Evolutionary conservation across 441 rosid species (phyloP).

Genomic region (Monsonia emarginata): DNA sequence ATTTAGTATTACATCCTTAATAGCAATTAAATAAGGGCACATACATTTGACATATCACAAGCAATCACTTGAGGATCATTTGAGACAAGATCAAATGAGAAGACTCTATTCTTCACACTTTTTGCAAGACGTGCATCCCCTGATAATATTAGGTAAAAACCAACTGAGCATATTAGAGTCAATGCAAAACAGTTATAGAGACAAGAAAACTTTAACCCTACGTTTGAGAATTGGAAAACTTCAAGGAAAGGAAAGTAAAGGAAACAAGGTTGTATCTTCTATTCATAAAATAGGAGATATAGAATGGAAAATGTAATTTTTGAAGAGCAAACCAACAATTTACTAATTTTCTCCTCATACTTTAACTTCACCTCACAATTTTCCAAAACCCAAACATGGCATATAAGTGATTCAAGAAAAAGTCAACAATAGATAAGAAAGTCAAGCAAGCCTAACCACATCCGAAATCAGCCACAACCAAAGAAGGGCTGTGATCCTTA

Average conservation of each 20-base stretch:
- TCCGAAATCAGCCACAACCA: constrained; percentile 87
- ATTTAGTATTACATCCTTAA: background rate
- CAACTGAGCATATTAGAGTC: background rate
- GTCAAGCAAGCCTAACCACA: constrained; percentile 53
- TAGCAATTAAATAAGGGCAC: background rate
- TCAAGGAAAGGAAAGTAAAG: background rate
- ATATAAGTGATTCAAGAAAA: background rate
- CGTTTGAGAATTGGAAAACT: background rate
- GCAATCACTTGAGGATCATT: constrained; percentile 69
- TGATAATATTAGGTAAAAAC: constrained; percentile 20
- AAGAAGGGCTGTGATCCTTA: constrained; percentile 44
- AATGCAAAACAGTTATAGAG: background rate
- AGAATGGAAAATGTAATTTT: background rate
- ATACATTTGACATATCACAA: constrained; percentile 81
- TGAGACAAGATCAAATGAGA: constrained; percentile 77
- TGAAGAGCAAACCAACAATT: background rate
- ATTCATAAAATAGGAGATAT: background rate
- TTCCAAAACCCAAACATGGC: background rate
- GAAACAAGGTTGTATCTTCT: background rate
- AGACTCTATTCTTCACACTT: constrained; percentile 73
- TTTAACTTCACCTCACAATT: background rate
- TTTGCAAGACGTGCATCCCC: constrained; percentile 79
- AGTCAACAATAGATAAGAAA: background rate
- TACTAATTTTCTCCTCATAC: background rate
- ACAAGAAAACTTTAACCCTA: background rate